phyloP scores from a whole-genome alignment of 2,329 filamentous ascomycete species.

The Sporothrix brasiliensis region DNA sequence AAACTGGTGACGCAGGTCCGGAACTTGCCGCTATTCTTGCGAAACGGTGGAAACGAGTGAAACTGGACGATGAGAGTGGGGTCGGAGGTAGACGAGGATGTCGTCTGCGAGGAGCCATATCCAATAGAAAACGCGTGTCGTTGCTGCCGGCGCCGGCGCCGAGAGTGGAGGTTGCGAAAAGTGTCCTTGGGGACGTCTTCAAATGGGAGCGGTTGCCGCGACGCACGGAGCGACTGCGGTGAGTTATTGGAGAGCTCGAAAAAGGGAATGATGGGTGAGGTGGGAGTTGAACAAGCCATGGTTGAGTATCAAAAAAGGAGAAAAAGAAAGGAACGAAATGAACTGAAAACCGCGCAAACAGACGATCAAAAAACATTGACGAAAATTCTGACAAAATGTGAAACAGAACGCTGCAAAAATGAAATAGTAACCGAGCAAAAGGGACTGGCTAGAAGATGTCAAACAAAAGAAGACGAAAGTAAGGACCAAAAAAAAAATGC shows the following conservation, averaged over 20 bases:
- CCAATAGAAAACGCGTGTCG: neutral
- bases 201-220: neutral
- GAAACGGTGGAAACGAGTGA: slow-evolving; percentile 22
- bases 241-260: neutral
- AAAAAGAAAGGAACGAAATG: neutral
- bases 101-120: neutral
- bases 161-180: neutral
- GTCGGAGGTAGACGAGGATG: neutral
- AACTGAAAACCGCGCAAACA: no score
- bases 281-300: neutral
- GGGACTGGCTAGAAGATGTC: no score
- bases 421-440: neutral
- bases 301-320: neutral
- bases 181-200: neutral
- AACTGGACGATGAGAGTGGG: neutral
- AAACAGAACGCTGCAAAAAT: neutral
- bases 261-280: neutral
- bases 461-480: neutral
- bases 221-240: neutral
- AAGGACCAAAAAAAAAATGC: neutral
- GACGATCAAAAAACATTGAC: no score
- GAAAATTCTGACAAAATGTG: neutral
- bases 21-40: neutral
- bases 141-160: slow-evolving; percentile 11
- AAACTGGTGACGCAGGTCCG: neutral